Evolutionary conservation across 140 eudicot genomes (phyloP).

Genomic region (Stevia rebaudiana): DNA sequence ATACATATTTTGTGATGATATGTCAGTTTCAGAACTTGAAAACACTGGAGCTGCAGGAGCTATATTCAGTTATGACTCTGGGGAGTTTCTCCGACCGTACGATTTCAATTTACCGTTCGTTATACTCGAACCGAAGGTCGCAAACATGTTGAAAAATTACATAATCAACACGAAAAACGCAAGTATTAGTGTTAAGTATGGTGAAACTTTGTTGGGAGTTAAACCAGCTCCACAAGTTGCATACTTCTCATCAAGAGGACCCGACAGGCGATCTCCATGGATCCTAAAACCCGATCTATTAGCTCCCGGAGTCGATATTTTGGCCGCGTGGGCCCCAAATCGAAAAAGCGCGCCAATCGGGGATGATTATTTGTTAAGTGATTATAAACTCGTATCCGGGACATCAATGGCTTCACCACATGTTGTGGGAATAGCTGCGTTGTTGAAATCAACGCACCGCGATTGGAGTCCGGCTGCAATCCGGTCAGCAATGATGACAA

Average conservation of each 20-base stretch:
- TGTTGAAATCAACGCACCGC: conserved; percentile 33
- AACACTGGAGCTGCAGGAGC: conserved; percentile 36
- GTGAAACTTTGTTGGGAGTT: conserved; percentile 30
- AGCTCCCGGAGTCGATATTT: conserved; percentile 43
- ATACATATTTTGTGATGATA: conserved; percentile 33
- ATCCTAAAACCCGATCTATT: conserved; percentile 49
- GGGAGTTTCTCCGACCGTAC: conserved; percentile 24
- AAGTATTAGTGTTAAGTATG: conserved; percentile 32
- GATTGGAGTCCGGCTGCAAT: conserved; percentile 52
- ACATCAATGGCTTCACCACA: conserved; percentile 58
- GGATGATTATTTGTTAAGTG: conserved; percentile 26
- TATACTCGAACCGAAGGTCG: conserved; percentile 14
- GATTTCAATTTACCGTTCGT: conserved; percentile 35
- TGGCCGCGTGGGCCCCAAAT: conserved; percentile 52
- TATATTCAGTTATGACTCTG: conserved; percentile 27
- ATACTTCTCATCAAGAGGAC: conserved; percentile 44
- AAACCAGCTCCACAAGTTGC: conserved; percentile 49
- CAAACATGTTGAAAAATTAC: conserved; percentile 26
- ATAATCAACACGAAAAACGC: conserved; percentile 26
- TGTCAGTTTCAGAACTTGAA: conserved; percentile 14
- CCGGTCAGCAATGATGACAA: conserved; percentile 54
- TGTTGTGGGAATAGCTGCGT: conserved; percentile 39
- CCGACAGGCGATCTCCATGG: conserved; percentile 29
- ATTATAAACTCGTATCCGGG: conserved; percentile 36
- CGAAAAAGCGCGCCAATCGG: conserved; percentile 26